Base-by-base conservation (phyloP, 257 asterid species). In the Solanum rostratum region DNA sequence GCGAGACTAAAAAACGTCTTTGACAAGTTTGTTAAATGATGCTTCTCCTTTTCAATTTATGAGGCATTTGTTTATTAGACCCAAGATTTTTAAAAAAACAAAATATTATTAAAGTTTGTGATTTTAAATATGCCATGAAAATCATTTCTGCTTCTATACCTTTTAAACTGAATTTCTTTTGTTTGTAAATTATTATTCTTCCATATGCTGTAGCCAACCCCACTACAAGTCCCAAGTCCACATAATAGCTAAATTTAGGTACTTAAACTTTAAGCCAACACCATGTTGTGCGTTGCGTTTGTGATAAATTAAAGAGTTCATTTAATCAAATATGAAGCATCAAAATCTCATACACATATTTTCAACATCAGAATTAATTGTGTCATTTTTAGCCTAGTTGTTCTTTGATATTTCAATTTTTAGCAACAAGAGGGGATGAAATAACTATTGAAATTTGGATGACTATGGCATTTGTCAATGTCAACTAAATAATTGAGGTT, bases 401-500 rank as follows among this genome's bases (percentile, higher is more conserved):
- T 24, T 74, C 39, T 46, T 74, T 78, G 82, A 50, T 78, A 27
- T 76, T 49, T 49, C 41, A 50, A 15, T 10, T 50, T 24, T 76
- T 27, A 49, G 43, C 82, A 50, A 16, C 6, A 50, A 76, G 24
- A 41, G 46, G 20, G 45, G 46, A 20, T 49, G n/a, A 16, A 49
- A 30, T 3, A 37, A 49, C 43, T 27, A 10, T 78, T 24, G 62
- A 8, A 19, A 50, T 49, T 13, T 14, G 22, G 63, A 66, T 68
- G 85, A 66, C 55, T 50, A 83, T 45, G 16, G 37, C 52, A 83
- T 76, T 30, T 60, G 80, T 86, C 86, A 84, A 65, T 81, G 54
- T 86, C 87, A 79, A 19, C 30, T 78, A 69, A 84, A 86, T 84
- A 78, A 86, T 79, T 86, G 86, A 84, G 82, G 15, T 33, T 78